A percentile compares a stretch with the other conserved stretches of the same genome.
Conservation (phyloP, 805 yeast species). For the Cyberlindnera lachancei region DNA sequence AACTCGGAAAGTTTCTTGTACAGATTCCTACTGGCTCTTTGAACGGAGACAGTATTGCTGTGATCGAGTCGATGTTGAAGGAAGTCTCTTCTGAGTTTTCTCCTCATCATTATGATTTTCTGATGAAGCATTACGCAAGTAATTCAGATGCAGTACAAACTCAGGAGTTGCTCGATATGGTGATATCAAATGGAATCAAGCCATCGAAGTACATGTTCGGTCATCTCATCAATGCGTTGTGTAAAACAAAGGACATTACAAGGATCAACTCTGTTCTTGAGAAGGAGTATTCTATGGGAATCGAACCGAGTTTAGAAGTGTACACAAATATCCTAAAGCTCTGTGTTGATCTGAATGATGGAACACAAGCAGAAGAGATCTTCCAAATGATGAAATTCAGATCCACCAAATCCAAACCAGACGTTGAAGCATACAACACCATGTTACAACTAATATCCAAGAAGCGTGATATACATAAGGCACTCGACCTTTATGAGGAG, state of each 20-base stretch:
- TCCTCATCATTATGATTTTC: constrained; percentile 26
- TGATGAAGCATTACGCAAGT: constrained; percentile 29
- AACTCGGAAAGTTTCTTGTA: constrained; percentile 27
- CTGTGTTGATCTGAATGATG: constrained; percentile 44
- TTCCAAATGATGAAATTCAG: constrained; percentile 85
- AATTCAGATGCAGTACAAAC: constrained; percentile 22
- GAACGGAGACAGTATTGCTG: constrained; percentile 19
- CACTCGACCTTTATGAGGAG: constrained; percentile 69
- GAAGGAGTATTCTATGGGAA: constrained; percentile 20
- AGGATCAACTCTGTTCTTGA: constrained; percentile 12
- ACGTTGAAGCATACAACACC: constrained; percentile 56
- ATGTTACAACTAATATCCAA: constrained; percentile 62
- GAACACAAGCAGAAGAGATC: constrained; percentile 56
- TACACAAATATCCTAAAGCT: constrained; percentile 56
- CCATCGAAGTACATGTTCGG: constrained; percentile 34
- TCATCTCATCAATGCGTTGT: constrained; percentile 33
- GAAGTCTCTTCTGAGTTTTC: constrained; percentile 9
- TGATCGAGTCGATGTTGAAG: constrained; percentile 25
- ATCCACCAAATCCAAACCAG: constrained; percentile 61
- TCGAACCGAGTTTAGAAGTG: constrained; percentile 37
- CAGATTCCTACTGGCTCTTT: constrained; percentile 32
- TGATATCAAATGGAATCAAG: constrained; percentile 17
- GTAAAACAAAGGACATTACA: constrained; percentile 25
- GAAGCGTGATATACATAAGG: constrained; percentile 60
- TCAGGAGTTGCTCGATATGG: constrained; percentile 26